phyloP scores from a whole-genome alignment of 1,284 basidiomycete genomes.

The Pyrrhoderma lamaoense region DNA sequence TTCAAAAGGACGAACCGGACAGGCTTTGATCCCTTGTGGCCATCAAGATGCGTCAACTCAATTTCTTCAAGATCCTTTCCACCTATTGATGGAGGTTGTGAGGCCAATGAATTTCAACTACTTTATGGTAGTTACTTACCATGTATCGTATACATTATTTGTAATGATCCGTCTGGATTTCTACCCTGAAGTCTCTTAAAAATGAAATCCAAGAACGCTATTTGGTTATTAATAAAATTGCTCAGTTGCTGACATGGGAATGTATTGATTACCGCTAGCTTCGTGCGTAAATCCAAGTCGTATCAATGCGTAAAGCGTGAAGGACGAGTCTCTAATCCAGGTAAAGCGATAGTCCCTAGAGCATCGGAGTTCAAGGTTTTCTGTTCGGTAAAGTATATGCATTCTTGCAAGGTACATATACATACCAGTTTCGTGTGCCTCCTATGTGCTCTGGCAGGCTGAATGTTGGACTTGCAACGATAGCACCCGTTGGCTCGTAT shows the following conservation, averaged over 20 bases:
- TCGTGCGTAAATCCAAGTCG: conserved; percentile 87
- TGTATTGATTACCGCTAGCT: conserved; percentile 57
- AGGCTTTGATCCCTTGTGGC: conserved; percentile 78
- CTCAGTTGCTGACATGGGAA: conserved; percentile 19
- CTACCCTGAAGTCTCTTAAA: conserved; percentile 73
- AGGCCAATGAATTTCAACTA: background rate
- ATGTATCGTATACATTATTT: conserved; percentile 89
- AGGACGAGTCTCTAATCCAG: conserved; percentile 88
- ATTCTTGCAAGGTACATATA: conserved; percentile 5
- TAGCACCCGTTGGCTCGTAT: conserved; percentile 81
- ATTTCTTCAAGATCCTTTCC: conserved; percentile 80
- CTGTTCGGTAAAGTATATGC: too few species aligned
- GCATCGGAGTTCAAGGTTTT: too few species aligned
- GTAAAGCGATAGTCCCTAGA: conserved; percentile 45
- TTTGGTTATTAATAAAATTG: background rate
- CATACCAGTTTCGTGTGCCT: conserved; percentile 77
- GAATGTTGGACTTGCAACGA: conserved; percentile 90
- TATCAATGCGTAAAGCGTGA: conserved; percentile 87
- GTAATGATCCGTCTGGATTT: conserved; percentile 82
- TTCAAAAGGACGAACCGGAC: conserved; percentile 39
- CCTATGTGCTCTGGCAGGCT: conserved; percentile 87
- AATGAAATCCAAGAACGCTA: conserved; percentile 87
- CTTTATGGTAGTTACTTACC: conserved; percentile 32
- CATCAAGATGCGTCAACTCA: conserved; percentile 76
- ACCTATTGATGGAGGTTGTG: conserved; percentile 38